Base-by-base conservation (phyloP, 306 rosid species). In the Pyrus bretschneideri region DNA sequence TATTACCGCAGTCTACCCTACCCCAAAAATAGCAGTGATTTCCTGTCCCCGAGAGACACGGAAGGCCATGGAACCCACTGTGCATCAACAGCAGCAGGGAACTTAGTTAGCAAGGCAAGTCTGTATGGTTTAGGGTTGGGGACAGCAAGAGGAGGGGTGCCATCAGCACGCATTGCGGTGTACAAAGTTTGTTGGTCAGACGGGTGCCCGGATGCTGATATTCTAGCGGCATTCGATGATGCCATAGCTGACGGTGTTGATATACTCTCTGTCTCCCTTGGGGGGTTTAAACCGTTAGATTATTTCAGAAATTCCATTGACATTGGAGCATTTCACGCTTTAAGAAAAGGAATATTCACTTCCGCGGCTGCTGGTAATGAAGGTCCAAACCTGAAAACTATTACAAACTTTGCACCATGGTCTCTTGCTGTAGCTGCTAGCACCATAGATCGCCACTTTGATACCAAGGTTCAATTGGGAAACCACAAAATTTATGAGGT, bases 301-400 rank as follows among this genome's bases (percentile, higher is more conserved):
- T 89, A 85, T 78, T 87, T 90, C 59, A 2, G 67, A 0, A 22
- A 64, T 29, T 0, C 82, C n/a, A 29, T 33, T 11, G 60, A 84
- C 10, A 84, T 91, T 11, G 96, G 93, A 67, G 74, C 89, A 62
- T 91, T 88, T 51, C 93, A 91, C 55, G 86, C 93, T 25, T 78
- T 84, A 86, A 79, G 54, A 44, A 82, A 29, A 0, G 87, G 90
- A 8, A 83, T 88, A 18, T 52, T 87, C 35, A 86, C 90, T 0
- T 86, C 91, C 1, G 58, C 18, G n/a, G 55, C 86, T 0, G 89
- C 83, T 0, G 85, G 85, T 11, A 88, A 88, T 40, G 0, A 1
- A 0, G 90, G 96, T n/a, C 89, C 93, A 4, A 0, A 3, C 0
- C 63, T 6, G 11, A 42, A n/a, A 14, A 58, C 67, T 9, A 13